Evolutionary conservation across 1,284 basidiomycete species (phyloP).

Genomic region (Agaricales sp.): DNA sequence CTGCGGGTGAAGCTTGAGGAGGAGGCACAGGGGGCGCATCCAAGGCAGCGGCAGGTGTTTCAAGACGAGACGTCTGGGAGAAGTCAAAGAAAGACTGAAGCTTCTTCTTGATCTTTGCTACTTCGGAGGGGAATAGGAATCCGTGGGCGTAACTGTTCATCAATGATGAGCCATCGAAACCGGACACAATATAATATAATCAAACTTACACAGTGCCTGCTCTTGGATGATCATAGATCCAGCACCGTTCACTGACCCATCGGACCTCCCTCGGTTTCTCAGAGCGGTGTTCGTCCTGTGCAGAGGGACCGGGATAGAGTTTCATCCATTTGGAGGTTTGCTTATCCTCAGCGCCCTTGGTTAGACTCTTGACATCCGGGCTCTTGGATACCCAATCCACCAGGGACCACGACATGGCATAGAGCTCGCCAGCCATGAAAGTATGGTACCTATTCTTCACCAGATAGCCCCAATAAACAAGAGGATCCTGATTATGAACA

Average conservation of each 20-base stretch:
- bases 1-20: not conserved
- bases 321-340: constrained; percentile 93
- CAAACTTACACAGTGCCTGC: constrained; percentile 75
- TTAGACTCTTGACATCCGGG: constrained; percentile 54
- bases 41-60: not conserved
- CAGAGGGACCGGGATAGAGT: constrained; percentile 56
- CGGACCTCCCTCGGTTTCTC: constrained; percentile 61
- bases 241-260: constrained; percentile 90
- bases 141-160: constrained; percentile 90
- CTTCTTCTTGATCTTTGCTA: constrained; percentile 46
- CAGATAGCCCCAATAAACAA: constrained; percentile 94
- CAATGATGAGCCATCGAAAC: no score
- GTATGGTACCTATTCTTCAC: constrained; percentile 82
- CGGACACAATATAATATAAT: constrained; percentile 5
- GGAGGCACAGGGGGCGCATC: not conserved
- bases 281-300: not conserved
- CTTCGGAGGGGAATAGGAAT: constrained; percentile 93
- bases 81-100: not conserved
- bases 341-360: constrained; percentile 89
- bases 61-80: not conserved
- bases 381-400: constrained; percentile 85
- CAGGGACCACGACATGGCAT: constrained; percentile 84
- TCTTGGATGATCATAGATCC: constrained; percentile 97
- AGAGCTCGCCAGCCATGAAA: constrained; percentile 97
- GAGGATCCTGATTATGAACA: constrained; percentile 39